Base-by-base conservation (phyloP, 202 grass and related monocot species). In the Hordeum pubiflorum region DNA sequence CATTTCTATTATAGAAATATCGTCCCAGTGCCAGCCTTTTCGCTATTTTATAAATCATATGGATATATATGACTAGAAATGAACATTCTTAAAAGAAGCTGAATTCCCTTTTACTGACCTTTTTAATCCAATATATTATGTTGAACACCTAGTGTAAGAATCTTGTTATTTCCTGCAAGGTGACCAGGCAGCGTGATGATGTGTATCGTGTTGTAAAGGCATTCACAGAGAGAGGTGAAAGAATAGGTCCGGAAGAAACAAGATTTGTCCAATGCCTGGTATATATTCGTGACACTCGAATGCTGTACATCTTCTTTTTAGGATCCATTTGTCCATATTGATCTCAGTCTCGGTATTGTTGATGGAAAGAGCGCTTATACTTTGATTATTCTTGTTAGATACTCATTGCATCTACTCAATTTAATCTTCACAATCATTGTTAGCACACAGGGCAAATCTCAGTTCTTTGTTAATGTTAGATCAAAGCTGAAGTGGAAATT, bases 161-260 rank as follows among this genome's bases (percentile, higher is more conserved):
- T 60, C 72, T 84, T 86, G 59, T 66, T 85, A 75, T 97, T 91
- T 97, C 58, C 44, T 95, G 90, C 92, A 93, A 93, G 90, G 82
- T 98, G 82, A 93, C 69, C 88, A 99, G 92, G 89, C 91, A 99
- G 65, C 92, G 87, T 59, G 90, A 99, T 63, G 96, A 99, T 90
- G 92, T 93, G 66, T 99, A 99, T 85, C 86, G 55, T 33, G 89
- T 93, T 48, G 69, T 95, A 37, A 99, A 99, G 87, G 92, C 80
- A 43, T 95, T 95, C 58, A 23, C 64, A 10, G 84, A 81, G 80
- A 99, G 82, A 84, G 96, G 82, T 10, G 89, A 92, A 81, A 81
- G 74, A 80, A 84, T 95, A 83, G 64, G 82, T 44, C 85, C 78
- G 81, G 96, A 95, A 83, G 90, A 89, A 79, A 91, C 88, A 74